Evolutionary conservation across 306 rosid species (phyloP), one percentile per base, ranked within the genome.

Genomic region (Cicer yamashitae): DNA sequence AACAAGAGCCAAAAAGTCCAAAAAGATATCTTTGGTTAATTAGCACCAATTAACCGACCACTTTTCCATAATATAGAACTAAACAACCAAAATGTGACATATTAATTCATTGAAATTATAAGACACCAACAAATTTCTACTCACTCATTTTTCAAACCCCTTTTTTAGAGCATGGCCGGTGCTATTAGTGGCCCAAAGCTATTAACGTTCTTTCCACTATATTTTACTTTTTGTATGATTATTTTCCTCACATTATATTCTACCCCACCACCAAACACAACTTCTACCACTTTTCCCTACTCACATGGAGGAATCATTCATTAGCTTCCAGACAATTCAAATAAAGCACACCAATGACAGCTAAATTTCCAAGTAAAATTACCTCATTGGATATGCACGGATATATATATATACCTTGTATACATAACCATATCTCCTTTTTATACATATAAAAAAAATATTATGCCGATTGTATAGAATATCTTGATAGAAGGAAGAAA

Each of bases 281-380:
- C 76, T 56, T 44, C 62, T 61, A 18, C 65, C 76, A 22, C 67
- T 64, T 14, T 77, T 79, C 77, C 62, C 11, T 61, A n/a, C 74
- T 84, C 91, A 90, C 93, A 89, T 91, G 89, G 90, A 74, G 52
- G 86, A 89, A 82, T 76, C 84, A 91, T 93, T 89, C 76, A 88
- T 89, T 85, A 70, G 87, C 91, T 83, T 86, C 93, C 81, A 15
- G 88, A 89, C 97, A 85, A n/a, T 84, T 88, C 87, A 50, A 83
- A 79, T 85, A 89, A 83, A 76, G 86, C 86, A 71, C 58, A n/a
- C 78, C 57, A 20, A 10, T 75, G 85, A 81, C 97, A 93, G 93
- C 96, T 91, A 77, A 77, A 68, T 67, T 77, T 76, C 44, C 84
- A 71, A 76, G 15, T 62, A 79, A 59, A 34, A 37, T 20, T 0